Evolutionary conservation across 1,284 basidiomycete species (phyloP), one percentile per base, ranked within the genome.

Genomic region (Prillingera fragicola): DNA sequence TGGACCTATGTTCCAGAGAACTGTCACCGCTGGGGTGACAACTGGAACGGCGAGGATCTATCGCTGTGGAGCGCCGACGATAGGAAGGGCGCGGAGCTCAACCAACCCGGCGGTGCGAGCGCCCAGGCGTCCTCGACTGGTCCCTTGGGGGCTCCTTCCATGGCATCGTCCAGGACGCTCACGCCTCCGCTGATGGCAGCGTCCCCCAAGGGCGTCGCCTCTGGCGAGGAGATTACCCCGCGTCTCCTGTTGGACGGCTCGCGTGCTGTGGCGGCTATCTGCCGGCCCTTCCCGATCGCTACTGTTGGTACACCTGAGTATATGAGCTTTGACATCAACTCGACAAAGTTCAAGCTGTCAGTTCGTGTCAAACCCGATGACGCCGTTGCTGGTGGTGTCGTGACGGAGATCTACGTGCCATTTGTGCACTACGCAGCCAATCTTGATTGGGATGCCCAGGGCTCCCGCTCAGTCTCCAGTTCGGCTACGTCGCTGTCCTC

Each of bases 1-100:
- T 97, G 94, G 94, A 91, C 83, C 21, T 97, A 97, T 63, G 84
- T 83, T 43, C 77, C 88, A 0, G 71, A 76, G 55, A 75, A 77
- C 62, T 78, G 75, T 19, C 90, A 96, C 65, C 71, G 80, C 60
- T 96, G 88, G 88, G 90, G 92, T 15, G 94, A 97, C 66, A 82
- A 83, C 3, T 98, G 92, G 70, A 92, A 97, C 66, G 82, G 88
- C 69, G 94, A 98, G 72, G 94, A 97, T 71, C 71, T 97, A 45
- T 91, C 87, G 50, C 56, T 94, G 10, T 97, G 87, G 88, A 85
- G 84, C 56, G 56, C 65, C 3, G 88, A 94, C 61, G 92, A 94
- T 63, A 57, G 73, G 66, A 56, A 69, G 55, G 64, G 53, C 50
- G 65, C 48, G 42, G 42, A 23, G 19, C 32, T 7, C 34, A 31